A percentile compares a stretch with the other conserved stretches of the same genome.
Evolutionary conservation across 352 stramenopile species (phyloP).

Genomic region (Pythium monospermum): DNA sequence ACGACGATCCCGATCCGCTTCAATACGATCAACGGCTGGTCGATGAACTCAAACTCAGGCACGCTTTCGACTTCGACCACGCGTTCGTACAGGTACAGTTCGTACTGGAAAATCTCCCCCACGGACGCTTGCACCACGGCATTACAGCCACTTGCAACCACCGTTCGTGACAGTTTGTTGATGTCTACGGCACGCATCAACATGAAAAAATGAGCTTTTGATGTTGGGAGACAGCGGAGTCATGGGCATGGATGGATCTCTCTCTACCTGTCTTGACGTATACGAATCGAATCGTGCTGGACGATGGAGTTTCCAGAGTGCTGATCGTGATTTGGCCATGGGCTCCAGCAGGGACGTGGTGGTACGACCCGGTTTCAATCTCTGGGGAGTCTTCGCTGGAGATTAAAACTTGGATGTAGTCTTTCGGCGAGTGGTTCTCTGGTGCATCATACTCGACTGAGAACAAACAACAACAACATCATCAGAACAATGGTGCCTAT

Average conservation of each 20-base stretch:
- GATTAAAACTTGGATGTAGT: constrained; percentile 84
- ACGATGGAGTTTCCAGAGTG: constrained; percentile 58
- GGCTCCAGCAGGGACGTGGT: constrained; percentile 56
- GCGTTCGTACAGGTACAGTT: constrained; percentile 82
- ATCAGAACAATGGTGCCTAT: not conserved
- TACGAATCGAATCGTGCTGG: constrained; percentile 74
- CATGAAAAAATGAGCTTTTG: not conserved
- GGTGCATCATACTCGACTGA: constrained; percentile 78
- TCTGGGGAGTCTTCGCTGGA: constrained; percentile 66
- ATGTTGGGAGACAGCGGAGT: not conserved
- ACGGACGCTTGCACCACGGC: constrained; percentile 78
- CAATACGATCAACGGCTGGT: constrained; percentile 80
- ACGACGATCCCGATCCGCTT: constrained; percentile 81
- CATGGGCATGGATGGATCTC: not conserved
- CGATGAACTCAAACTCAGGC: constrained; percentile 82
- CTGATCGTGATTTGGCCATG: constrained; percentile 76
- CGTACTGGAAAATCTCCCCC: constrained; percentile 86
- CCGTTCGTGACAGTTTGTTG: constrained; percentile 75
- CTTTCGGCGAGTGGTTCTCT: constrained; percentile 75
- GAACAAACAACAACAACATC: no score
- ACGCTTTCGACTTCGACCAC: constrained; percentile 87
- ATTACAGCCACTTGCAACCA: constrained; percentile 84
- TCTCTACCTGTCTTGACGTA: constrained; percentile 69
- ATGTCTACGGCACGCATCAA: no score
- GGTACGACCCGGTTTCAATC: constrained; percentile 73